Evolutionary conservation across 2,329 filamentous ascomycete genomes (phyloP).

Genomic region (Chalaropsis thielavioides): DNA sequence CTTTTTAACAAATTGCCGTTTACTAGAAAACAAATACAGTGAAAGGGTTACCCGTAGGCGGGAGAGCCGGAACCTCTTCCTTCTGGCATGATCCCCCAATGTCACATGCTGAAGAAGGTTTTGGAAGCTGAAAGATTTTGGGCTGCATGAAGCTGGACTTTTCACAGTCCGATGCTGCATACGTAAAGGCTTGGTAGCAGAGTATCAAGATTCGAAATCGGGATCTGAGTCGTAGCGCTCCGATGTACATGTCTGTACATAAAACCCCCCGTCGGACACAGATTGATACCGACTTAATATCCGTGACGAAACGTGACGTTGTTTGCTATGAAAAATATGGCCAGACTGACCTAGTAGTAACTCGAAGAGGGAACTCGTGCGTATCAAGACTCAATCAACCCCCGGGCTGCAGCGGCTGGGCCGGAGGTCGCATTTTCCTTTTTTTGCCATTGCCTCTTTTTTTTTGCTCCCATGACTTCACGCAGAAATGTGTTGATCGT

Average conservation of each 20-base stretch:
- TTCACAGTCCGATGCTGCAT: neutral
- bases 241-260: neutral
- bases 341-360: neutral
- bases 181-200: neutral
- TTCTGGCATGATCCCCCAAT: neutral
- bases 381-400: neutral
- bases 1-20: no score
- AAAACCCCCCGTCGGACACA: neutral
- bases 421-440: neutral
- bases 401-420: neutral
- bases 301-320: neutral
- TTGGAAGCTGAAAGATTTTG: neutral
- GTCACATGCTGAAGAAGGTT: constrained; percentile 4
- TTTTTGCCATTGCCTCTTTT: neutral
- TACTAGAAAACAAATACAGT: no score
- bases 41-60: neutral
- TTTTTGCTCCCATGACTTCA: neutral
- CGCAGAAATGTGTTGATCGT: neutral
- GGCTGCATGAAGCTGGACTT: neutral
- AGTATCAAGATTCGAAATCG: neutral
- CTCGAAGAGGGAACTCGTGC: neutral
- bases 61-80: neutral
- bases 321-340: neutral
- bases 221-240: no score
- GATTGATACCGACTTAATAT: neutral